A percentile compares a stretch with the other conserved stretches of the same genome.
Evolutionary conservation across 768 basidiomycete species (phyloP).

Genomic region (Trametes punicea): DNA sequence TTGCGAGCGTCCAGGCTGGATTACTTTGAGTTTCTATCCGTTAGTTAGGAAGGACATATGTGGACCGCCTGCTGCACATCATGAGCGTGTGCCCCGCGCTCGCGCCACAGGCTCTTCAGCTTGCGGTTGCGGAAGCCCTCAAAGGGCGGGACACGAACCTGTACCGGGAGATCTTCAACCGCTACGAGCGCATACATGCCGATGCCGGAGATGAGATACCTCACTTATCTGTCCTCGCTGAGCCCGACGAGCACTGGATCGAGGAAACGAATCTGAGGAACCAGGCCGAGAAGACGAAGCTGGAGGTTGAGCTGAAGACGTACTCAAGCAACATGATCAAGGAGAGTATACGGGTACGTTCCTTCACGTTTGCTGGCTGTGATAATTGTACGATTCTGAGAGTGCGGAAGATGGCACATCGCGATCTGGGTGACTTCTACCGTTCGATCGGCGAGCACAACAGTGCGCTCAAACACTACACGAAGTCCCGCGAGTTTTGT

Average conservation of each 20-base stretch:
- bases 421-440: constrained; percentile 83
- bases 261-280: constrained; percentile 67
- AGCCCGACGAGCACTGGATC: constrained; percentile 67
- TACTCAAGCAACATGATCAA: constrained; percentile 98
- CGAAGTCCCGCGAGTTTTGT: constrained; percentile 92
- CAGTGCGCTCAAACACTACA: constrained; percentile 73
- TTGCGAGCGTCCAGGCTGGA: neutral
- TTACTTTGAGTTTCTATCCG: neutral
- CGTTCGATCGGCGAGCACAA: constrained; percentile 69
- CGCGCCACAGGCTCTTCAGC: constrained; percentile 67
- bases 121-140: constrained; percentile 61
- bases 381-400: neutral
- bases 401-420: constrained; percentile 74
- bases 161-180: constrained; percentile 46
- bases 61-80: constrained; percentile 71
- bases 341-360: constrained; percentile 86
- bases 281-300: constrained; percentile 68
- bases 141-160: constrained; percentile 66
- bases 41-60: constrained; percentile 62
- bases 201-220: constrained; percentile 39
- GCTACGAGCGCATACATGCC: constrained; percentile 49
- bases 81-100: constrained; percentile 61
- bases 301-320: constrained; percentile 93
- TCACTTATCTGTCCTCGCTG: constrained; percentile 43
- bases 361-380: neutral